A percentile compares a stretch with the other conserved stretches of the same genome.
Evolutionary conservation across 192 early-diverging fungal species (phyloP).

Genomic region (Radiomyces spectabilis): DNA sequence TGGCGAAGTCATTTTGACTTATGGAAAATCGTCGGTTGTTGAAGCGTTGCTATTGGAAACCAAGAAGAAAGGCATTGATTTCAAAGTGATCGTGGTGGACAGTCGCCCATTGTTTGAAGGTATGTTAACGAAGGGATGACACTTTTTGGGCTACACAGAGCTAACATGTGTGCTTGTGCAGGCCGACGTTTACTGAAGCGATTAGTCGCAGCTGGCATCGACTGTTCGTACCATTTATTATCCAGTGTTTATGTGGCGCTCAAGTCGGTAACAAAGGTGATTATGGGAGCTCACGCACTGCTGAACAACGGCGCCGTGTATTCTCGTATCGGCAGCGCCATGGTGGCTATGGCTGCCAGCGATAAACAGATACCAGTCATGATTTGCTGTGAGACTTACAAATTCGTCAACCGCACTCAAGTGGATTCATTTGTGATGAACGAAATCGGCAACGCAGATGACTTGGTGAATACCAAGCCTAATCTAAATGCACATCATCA

Average conservation of each 20-base stretch:
- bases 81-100: conserved; percentile 91
- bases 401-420: conserved; percentile 88
- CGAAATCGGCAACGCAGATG: conserved; percentile 89
- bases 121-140: background rate
- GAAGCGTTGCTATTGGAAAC: conserved; percentile 69
- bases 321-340: conserved; percentile 82
- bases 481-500: conserved; percentile 6
- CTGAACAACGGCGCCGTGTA: conserved; percentile 90
- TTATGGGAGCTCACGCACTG: conserved; percentile 89
- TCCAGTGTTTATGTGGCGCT: conserved; percentile 71
- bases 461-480: conserved; percentile 54
- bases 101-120: conserved; percentile 87
- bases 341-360: conserved; percentile 86
- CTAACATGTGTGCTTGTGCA: conserved; percentile 5
- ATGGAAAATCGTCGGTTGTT: conserved; percentile 89
- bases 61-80: conserved; percentile 63
- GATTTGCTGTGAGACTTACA: conserved; percentile 91
- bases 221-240: conserved; percentile 62
- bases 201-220: conserved; percentile 56
- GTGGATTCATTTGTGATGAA: conserved; percentile 96
- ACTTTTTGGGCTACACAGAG: background rate
- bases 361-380: conserved; percentile 91
- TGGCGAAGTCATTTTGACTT: conserved; percentile 89
- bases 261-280: conserved; percentile 84
- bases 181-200: conserved; percentile 57